Evolutionary conservation across 1,284 basidiomycete species (phyloP), one percentile per base, ranked within the genome.

Genomic region (Moesziomyces antarcticus): DNA sequence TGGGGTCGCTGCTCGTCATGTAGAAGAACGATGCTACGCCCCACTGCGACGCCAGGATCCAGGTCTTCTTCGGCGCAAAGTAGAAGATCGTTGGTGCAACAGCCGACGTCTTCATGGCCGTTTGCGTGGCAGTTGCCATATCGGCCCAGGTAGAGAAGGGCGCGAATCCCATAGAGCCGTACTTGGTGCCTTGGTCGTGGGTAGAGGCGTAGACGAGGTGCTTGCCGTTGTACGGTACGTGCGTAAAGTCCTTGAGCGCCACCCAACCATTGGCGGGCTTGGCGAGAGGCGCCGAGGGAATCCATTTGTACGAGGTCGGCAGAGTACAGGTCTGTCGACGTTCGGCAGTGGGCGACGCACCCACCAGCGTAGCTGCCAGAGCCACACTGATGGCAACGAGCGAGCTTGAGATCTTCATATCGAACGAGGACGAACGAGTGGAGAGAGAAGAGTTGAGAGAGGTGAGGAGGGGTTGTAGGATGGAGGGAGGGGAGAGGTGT

Each of bases 181-280:
- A 68, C 37, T 62, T 58, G 13, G 35, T 37, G 58, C 44, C 47
- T n/a, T 43, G 44, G 33, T 40, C 53, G n/a, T 60, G 47, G n/a
- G 53, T 46, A 16, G 41, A 47, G 44, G 55, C 58, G 44, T 68
- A 68, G 5, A 68, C 65, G 25, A 68, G 50, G 44, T 68, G 65
- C 50, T 57, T 13, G 43, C 59, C 65, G 27, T 68, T 68, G 59
- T 57, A 68, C 43, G 59, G 65, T 43, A 68, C 65, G 55, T 61
- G 55, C 16, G 65, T 68, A 40, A 68, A 68, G 42, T 68, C 65
- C 55, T 68, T 68, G 33, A 68, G 30, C 10, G 47, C 42, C 10
- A 1, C 37, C 65, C 58, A 68, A 43, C 59, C 58, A 18, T 62
- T 37, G 37, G 50, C 37, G 48, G 65, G 58, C 48, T 57, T 47